Conservation (phyloP, 495 filamentous ascomycete genomes). For the Penicillium macrosclerotiorum region DNA sequence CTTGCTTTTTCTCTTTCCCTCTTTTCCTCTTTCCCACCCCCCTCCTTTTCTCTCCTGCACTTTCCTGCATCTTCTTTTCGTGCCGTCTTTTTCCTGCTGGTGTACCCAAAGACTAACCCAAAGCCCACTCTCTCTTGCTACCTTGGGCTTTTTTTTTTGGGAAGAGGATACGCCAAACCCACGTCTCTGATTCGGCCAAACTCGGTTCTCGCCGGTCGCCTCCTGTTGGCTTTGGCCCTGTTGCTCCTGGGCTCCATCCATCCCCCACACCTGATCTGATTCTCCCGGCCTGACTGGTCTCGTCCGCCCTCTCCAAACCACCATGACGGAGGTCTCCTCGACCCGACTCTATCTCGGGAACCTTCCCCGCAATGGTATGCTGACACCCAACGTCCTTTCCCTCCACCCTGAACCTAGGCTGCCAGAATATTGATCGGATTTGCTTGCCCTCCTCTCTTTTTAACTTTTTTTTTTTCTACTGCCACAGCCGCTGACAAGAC, state of each 20-base stretch:
- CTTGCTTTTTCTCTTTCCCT: conserved; percentile 15
- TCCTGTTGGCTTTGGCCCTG: conserved; percentile 7
- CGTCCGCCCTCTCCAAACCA: conserved; percentile 13
- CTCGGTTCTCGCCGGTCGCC: conserved; percentile 5
- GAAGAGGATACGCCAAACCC: background rate
- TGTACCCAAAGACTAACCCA: conserved; percentile 4
- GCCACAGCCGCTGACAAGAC: conserved; percentile 21
- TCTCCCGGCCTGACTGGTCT: conserved; percentile 1
- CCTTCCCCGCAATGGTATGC: conserved; percentile 92
- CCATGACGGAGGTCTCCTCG: conserved; percentile 72
- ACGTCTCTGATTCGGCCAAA: conserved; percentile 14
- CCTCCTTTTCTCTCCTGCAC: conserved; percentile 16
- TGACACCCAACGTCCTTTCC: conserved; percentile 35
- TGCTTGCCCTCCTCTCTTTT: conserved; percentile 5
- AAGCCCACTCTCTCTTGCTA: conserved; percentile 5
- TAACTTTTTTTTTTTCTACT: conserved; percentile 1
- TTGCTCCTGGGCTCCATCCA: conserved; percentile 6
- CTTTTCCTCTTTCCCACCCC: too few species aligned
- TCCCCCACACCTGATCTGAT: background rate
- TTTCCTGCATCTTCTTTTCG: conserved; percentile 34
- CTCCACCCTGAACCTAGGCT: conserved; percentile 24
- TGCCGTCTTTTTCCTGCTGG: conserved; percentile 20
- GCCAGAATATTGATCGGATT: conserved; percentile 10
- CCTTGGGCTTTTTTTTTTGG: background rate
- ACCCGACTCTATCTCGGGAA: conserved; percentile 97